phyloP scores from a whole-genome alignment of 306 rosid genomes.

The Vigna trinervia region DNA sequence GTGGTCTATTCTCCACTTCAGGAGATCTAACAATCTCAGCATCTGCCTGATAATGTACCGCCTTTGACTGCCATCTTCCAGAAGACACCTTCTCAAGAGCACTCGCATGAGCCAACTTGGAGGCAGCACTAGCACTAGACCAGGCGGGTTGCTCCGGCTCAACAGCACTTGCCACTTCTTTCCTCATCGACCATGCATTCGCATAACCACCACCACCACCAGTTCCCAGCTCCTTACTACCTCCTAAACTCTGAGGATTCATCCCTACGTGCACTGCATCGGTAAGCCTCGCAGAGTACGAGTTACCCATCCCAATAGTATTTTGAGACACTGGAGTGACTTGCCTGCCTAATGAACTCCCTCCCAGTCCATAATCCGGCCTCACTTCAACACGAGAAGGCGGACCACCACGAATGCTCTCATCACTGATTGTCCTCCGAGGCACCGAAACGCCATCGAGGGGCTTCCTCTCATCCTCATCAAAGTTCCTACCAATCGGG shows the following conservation, averaged over 20 bases:
- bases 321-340: slow-evolving; percentile 57
- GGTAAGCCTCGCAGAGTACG: slow-evolving; percentile 64
- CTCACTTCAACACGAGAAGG: slow-evolving; percentile 60
- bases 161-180: slow-evolving; percentile 64
- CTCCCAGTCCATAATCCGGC: slow-evolving; percentile 59
- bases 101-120: slow-evolving; percentile 89
- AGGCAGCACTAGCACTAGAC: slow-evolving; percentile 76
- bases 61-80: slow-evolving; percentile 93
- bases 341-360: slow-evolving; percentile 62
- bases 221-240: slow-evolving; percentile 55
- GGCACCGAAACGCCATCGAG: slow-evolving; percentile 76
- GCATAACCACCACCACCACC: slow-evolving; percentile 51
- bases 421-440: slow-evolving; percentile 74
- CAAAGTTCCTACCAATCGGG: slow-evolving; percentile 91
- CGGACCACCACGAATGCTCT: slow-evolving; percentile 58
- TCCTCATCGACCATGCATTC: slow-evolving; percentile 84
- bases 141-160: slow-evolving; percentile 67
- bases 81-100: slow-evolving; percentile 94
- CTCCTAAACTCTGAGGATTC: slow-evolving; percentile 58
- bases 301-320: slow-evolving; percentile 53
- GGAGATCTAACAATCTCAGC: slow-evolving; percentile 59
- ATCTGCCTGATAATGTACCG: slow-evolving; percentile 64
- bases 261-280: slow-evolving; percentile 51
- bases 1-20: slow-evolving; percentile 56
- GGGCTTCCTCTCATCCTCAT: slow-evolving; percentile 98